Evolutionary conservation across 2,329 filamentous ascomycete genomes (phyloP).

Genomic region (Pseudonectria buxi): DNA sequence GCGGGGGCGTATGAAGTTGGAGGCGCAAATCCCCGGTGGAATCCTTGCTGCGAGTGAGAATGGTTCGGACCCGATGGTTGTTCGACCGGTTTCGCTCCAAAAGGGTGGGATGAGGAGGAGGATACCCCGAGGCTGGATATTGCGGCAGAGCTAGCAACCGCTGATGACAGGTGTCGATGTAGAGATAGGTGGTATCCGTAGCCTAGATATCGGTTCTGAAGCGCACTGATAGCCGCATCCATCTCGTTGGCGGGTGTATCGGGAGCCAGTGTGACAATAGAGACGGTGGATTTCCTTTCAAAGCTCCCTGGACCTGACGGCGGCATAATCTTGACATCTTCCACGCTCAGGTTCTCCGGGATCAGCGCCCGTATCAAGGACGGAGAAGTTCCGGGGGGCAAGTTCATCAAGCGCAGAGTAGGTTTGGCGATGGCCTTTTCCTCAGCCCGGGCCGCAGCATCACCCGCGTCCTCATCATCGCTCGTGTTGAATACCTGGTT

Average conservation of each 20-base stretch:
- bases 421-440: constrained; percentile 56
- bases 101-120: constrained; percentile 54
- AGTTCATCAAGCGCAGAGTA: constrained; percentile 53
- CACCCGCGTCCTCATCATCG: constrained; percentile 47
- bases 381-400: constrained; percentile 55
- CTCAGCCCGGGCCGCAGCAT: constrained; percentile 38
- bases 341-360: constrained; percentile 55
- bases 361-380: constrained; percentile 54
- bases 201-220: constrained; percentile 81
- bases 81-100: constrained; percentile 65
- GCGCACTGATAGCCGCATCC: constrained; percentile 66
- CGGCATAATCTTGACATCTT: constrained; percentile 65
- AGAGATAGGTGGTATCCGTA: constrained; percentile 76
- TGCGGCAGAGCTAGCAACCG: constrained; percentile 43
- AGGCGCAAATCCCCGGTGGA: constrained; percentile 63
- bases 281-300: constrained; percentile 66
- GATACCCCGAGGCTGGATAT: constrained; percentile 27
- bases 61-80: constrained; percentile 30
- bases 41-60: constrained; percentile 37
- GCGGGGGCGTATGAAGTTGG: constrained; percentile 58
- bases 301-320: constrained; percentile 41
- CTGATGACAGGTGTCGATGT: constrained; percentile 76
- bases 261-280: constrained; percentile 73
- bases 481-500: constrained; percentile 68
- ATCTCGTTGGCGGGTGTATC: constrained; percentile 80